A percentile compares a stretch with the other conserved stretches of the same genome.
phyloP scores from a whole-genome alignment of 805 yeast genomes.

The Cyberlindnera subsufficiens region DNA sequence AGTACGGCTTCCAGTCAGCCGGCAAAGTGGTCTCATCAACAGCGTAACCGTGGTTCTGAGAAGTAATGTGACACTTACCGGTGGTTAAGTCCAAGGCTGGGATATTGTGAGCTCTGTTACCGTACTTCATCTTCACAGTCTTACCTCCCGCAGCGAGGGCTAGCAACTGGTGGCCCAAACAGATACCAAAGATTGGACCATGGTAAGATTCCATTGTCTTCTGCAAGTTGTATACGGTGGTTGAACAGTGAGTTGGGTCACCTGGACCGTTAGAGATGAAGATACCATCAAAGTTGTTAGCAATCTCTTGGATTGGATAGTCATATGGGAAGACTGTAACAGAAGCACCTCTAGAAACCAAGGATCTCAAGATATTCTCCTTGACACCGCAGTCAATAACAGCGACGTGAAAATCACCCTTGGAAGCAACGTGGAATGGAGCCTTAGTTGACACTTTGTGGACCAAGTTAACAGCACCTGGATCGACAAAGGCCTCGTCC shows the following conservation, averaged over 20 bases:
- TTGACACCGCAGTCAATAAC: slow-evolving; percentile 98
- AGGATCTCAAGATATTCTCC: slow-evolving; percentile 91
- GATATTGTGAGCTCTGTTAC: slow-evolving; percentile 98
- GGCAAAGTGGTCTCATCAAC: slow-evolving; percentile 79
- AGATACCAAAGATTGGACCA: slow-evolving; percentile 94
- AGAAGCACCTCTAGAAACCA: slow-evolving; percentile 92
- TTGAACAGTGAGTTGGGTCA: slow-evolving; percentile 86
- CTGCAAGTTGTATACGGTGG: slow-evolving; percentile 70
- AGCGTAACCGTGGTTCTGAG: slow-evolving; percentile 98
- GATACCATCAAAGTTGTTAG: slow-evolving; percentile 88
- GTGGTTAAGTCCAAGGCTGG: slow-evolving; percentile 88
- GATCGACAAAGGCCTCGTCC: slow-evolving; percentile 87
- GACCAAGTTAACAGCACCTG: slow-evolving; percentile 84
- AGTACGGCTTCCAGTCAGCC: slow-evolving; percentile 76
- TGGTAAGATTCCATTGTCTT: slow-evolving; percentile 59
- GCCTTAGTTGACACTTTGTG: slow-evolving; percentile 92
- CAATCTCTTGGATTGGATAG: slow-evolving; percentile 87
- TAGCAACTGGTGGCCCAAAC: slow-evolving; percentile 94
- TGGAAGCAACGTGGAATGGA: slow-evolving; percentile 81
- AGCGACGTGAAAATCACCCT: slow-evolving; percentile 72
- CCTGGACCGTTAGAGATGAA: slow-evolving; percentile 97
- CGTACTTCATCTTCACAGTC: slow-evolving; percentile 90
- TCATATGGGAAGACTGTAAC: slow-evolving; percentile 95
- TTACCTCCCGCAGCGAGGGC: slow-evolving; percentile 94
- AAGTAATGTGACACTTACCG: slow-evolving; percentile 95